Conservation (phyloP, 768 basidiomycete genomes). For the Suillus subaureus region DNA sequence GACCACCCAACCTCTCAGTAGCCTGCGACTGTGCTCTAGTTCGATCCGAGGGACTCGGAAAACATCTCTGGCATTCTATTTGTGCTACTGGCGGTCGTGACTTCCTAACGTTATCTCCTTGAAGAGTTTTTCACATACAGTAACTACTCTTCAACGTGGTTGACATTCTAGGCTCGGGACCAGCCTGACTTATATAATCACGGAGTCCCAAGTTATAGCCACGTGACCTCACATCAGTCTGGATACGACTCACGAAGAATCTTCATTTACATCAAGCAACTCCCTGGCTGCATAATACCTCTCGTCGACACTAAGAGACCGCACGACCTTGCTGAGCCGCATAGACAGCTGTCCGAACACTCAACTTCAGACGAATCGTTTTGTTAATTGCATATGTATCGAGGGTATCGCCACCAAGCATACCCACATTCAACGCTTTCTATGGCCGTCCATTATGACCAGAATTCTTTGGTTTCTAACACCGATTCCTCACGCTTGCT, state of each 20-base stretch:
- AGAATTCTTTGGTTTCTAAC: background rate
- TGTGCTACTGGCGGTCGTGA: background rate
- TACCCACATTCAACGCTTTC: background rate
- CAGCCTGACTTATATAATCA: no score
- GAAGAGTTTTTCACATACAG: no score
- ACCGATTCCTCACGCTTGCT: background rate
- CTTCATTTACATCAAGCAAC: background rate
- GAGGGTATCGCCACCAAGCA: background rate
- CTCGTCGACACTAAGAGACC: background rate
- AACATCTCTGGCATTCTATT: background rate
- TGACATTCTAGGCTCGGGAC: no score
- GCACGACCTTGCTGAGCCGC: background rate
- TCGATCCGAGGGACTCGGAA: background rate
- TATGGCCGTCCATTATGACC: background rate
- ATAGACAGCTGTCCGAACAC: background rate
- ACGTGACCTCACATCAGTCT: no score
- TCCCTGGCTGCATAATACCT: background rate
- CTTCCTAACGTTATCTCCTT: background rate
- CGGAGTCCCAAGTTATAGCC: no score
- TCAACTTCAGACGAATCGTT: background rate
- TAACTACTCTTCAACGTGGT: no score
- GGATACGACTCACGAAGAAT: background rate
- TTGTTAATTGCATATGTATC: background rate
- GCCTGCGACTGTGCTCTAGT: background rate
- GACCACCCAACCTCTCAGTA: background rate